Evolutionary conservation across 2,329 filamentous ascomycete species (phyloP).

Genomic region (Dactylellina drechsleri): DNA sequence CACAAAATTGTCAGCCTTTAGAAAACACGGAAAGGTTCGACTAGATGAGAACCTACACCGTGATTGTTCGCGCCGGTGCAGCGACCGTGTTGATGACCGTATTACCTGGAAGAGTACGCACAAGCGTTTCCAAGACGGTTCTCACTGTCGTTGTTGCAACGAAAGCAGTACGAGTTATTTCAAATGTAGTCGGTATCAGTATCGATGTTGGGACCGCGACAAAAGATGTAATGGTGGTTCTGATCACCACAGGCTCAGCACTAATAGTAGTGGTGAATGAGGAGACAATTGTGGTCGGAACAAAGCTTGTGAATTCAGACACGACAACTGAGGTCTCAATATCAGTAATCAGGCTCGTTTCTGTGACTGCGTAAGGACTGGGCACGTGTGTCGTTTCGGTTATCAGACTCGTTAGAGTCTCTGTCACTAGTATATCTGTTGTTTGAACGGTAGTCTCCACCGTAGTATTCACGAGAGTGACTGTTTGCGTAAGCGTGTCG

Average conservation of each 20-base stretch:
- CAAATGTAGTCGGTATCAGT: conserved; percentile 15
- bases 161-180: conserved; percentile 18
- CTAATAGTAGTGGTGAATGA: conserved; percentile 42
- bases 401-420: conserved; percentile 37
- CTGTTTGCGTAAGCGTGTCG: not conserved
- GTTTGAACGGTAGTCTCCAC: conserved; percentile 18
- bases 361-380: conserved; percentile 44
- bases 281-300: conserved; percentile 49
- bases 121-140: conserved; percentile 33
- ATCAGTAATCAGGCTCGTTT: conserved; percentile 42
- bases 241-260: conserved; percentile 18
- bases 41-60: conserved; percentile 24
- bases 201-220: conserved; percentile 32
- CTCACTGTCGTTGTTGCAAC: conserved; percentile 26
- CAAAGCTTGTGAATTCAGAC: conserved; percentile 34
- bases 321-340: conserved; percentile 29
- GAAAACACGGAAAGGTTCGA: conserved; percentile 7
- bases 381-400: conserved; percentile 41
- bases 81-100: conserved; percentile 30
- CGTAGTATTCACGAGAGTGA: conserved; percentile 3
- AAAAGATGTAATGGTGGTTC: conserved; percentile 30
- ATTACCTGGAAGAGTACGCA: conserved; percentile 30
- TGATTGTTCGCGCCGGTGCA: conserved; percentile 30
- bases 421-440: conserved; percentile 29
- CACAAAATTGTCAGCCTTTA: conserved; percentile 17